Conservation (phyloP, 768 basidiomycete species). For the Sarcomyxa edulis region DNA sequence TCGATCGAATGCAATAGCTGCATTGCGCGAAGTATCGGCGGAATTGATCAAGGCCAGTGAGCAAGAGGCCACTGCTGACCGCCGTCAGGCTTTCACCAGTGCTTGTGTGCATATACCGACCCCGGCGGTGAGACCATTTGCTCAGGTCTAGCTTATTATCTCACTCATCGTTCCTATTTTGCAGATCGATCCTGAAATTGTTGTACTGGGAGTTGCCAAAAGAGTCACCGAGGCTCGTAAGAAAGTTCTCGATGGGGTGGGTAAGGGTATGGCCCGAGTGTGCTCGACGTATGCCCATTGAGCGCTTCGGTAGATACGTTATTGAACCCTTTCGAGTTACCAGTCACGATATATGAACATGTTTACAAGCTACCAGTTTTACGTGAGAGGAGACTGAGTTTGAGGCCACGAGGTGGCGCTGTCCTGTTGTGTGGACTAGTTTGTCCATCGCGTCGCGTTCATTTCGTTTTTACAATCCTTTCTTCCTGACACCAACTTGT, state of each 20-base stretch:
- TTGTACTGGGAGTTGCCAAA: constrained; percentile 53
- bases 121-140: too few relatives aligned
- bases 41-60: constrained; percentile 47
- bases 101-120: too few relatives aligned
- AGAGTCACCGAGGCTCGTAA: constrained; percentile 65
- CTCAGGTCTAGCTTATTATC: neutral
- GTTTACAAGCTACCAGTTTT: neutral
- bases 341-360: too few relatives aligned
- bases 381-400: too few relatives aligned
- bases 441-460: too few relatives aligned
- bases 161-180: constrained; percentile 6
- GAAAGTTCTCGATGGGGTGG: constrained; percentile 66
- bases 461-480: neutral
- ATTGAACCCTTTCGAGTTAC: too few relatives aligned
- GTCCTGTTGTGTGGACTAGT: too few relatives aligned
- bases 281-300: constrained; percentile 17
- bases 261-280: constrained; percentile 50
- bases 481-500: neutral
- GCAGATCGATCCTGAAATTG: constrained; percentile 63
- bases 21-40: constrained; percentile 54
- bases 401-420: too few relatives aligned
- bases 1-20: constrained; percentile 43
- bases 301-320: too few relatives aligned
- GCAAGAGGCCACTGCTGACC: constrained; percentile 44
- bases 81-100: constrained; percentile 46